Base-by-base conservation (phyloP, 208 protist species). In the Acanthamoeba healyi region DNA sequence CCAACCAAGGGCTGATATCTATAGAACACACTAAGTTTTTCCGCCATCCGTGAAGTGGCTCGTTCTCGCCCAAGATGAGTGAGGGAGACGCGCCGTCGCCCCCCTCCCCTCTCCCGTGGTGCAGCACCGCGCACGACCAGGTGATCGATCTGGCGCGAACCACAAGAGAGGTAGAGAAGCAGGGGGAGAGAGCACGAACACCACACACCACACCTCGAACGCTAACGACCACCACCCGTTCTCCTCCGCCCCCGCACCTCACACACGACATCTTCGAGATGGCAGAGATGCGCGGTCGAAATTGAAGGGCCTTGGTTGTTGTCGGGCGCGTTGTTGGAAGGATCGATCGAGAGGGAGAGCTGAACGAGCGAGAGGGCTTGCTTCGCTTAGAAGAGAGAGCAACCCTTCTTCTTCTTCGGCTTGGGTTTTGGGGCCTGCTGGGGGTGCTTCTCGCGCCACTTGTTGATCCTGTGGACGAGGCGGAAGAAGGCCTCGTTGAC, bases 401-500 rank as follows among this genome's bases (percentile, higher is more conserved):
- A 93, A 4, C 88, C 67, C 67, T 63, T 82, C 88, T 93, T 93
- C 67, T 93, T 93, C 63, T 74, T 93, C 29, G 88, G 65, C 88
- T 93, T 93, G 42, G 44, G 61, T 84, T 84, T 84, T 65, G 88
- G 88, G 88, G 61, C 67, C 46, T 82, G 67, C 61, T 51, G 67
- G 34, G 88, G 88, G 88, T 93, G 58, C 88, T 93, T 93, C 65
- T 82, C 88, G 88, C 88, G 88, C 88, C 88, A 93, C 46, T 90
- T 94, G 65, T 94, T 93, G 86, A 96, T 94, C 84, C 72, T 58
- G 86, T 65, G 87, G 7, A 96, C 92, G 36, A 96, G 81, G 17
- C 94, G 44, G 67, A 89, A 90, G 94, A 96, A 97, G 74, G 54
- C 77, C 22, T 97, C 94, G 36, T 95, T 94, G 91, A 97, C 92